Conservation (phyloP, 2,329 filamentous ascomycete genomes). For the Alternaria sp. region DNA sequence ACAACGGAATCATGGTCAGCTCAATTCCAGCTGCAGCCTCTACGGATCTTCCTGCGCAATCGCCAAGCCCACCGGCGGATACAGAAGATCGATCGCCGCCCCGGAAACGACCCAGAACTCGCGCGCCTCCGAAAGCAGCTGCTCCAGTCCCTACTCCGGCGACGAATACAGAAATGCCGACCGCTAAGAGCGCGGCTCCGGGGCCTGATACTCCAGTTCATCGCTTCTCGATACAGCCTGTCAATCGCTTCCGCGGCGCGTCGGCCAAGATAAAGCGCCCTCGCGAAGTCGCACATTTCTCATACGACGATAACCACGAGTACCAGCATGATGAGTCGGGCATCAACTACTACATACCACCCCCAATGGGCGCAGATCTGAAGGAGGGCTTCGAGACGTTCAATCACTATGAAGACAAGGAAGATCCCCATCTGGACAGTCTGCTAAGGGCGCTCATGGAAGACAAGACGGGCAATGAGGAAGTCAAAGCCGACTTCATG, state of each 20-base stretch:
- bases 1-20: background rate
- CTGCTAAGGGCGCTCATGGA: slow-evolving; percentile 75
- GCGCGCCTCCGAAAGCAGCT: slow-evolving; percentile 39
- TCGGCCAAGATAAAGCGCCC: slow-evolving; percentile 45
- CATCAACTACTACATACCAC: slow-evolving; percentile 87
- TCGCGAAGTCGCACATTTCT: slow-evolving; percentile 91
- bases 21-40: background rate
- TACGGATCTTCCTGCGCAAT: slow-evolving; percentile 7
- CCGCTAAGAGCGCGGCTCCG: background rate
- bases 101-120: slow-evolving; percentile 40
- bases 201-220: slow-evolving; percentile 3
- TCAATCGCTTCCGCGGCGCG: slow-evolving; percentile 42
- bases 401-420: slow-evolving; percentile 77
- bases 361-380: slow-evolving; percentile 72
- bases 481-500: slow-evolving; percentile 73
- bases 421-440: slow-evolving; percentile 87
- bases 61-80: slow-evolving; percentile 12
- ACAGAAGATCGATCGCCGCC: slow-evolving; percentile 27
- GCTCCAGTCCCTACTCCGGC: slow-evolving; percentile 8
- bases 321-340: slow-evolving; percentile 80
- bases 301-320: slow-evolving; percentile 83
- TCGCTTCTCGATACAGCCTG: slow-evolving; percentile 39
- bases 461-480: slow-evolving; percentile 71
- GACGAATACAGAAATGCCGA: background rate
- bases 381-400: slow-evolving; percentile 84